Evolutionary conservation across 495 filamentous ascomycete genomes (phyloP), one percentile per base, ranked within the genome.

Genomic region (Neurospora sp.): DNA sequence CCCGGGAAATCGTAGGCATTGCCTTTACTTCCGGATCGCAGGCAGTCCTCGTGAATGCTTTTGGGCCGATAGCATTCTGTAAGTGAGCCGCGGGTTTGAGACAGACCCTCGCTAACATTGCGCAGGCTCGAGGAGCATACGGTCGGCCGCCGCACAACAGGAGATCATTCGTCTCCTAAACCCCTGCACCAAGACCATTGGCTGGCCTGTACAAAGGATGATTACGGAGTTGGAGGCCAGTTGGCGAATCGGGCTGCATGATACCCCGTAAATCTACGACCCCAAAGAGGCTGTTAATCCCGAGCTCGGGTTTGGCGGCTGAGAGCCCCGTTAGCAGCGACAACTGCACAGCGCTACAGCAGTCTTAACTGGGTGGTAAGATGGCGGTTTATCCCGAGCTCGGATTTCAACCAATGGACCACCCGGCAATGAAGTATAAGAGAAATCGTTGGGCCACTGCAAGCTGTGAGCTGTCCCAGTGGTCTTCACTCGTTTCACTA

Each of bases 21-120:
- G 81, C 82, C 0, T 74, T 81, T 31, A 81, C 79, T n/a, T 82
- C 78, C 68, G 75, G 80, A 20, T 79, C 74, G 5, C 74, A 75
- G 8, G 71, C 82, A 2, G 81, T 81, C 20, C 76, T 81, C 69
- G 77, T 83, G 14, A 83, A 83, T 73, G 73, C 79, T 37, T 83
- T 82, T 61, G 81, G 81, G 0, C 82, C 80, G 12, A 81, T 83
- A 69, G 77, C 80, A 5, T 82, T 79, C 44, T 83, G 81, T 83
- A 71, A 73, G 81, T 77, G 16, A 69, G 22, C 70, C 20, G 7
- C 65, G 27, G 12, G 18, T 4, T 31, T 22, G 7, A 8, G 42
- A 42, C 22, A 39, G 31, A 27, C 2, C 31, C 22, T 31, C 31
- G 35, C 16, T 37, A 16, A 42, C 0, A 18, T 69, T 42, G 16